Percentiles rank a stretch among this genome's conserved stretches.
These are phyloP conservation scores for Phytopythium chamaehyphon DNA, from an alignment of 352 stramenopile species.

Conservation along the genomic window DNA sequence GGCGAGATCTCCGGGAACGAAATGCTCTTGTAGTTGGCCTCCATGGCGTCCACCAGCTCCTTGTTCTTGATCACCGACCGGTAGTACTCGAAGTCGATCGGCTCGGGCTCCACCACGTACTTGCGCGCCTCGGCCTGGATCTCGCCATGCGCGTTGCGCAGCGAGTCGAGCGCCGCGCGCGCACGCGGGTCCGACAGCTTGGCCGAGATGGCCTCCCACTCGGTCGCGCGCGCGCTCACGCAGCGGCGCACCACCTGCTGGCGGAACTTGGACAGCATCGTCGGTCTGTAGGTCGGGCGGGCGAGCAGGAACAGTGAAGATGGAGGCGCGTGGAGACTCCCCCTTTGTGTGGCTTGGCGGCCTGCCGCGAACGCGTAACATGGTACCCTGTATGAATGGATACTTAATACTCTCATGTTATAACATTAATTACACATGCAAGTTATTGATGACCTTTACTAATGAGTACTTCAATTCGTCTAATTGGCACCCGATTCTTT, in stretches of 20 bases:
- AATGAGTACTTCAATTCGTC: neutral
- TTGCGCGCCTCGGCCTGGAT: conserved; percentile 67
- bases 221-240: conserved; percentile 46
- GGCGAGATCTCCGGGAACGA: conserved; percentile 75
- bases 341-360: conserved; percentile 2
- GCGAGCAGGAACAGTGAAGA: conserved; percentile 5
- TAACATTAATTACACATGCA: neutral
- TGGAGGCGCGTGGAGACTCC: neutral
- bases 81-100: conserved; percentile 87
- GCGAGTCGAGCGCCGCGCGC: conserved; percentile 68
- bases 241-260: conserved; percentile 71
- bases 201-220: conserved; percentile 66
- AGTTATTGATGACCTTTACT: neutral
- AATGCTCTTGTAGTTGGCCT: conserved; percentile 87
- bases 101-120: conserved; percentile 73
- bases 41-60: conserved; percentile 79
- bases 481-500: neutral
- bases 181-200: conserved; percentile 78
- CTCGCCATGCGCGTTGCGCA: conserved; percentile 75
- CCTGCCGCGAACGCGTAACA: neutral
- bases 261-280: conserved; percentile 70
- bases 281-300: neutral
- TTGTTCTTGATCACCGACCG: conserved; percentile 87
- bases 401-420: neutral
- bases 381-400: neutral